phyloP scores from a whole-genome alignment of 169 alveolate genomes.

The Cryptosporidium sp. region DNA sequence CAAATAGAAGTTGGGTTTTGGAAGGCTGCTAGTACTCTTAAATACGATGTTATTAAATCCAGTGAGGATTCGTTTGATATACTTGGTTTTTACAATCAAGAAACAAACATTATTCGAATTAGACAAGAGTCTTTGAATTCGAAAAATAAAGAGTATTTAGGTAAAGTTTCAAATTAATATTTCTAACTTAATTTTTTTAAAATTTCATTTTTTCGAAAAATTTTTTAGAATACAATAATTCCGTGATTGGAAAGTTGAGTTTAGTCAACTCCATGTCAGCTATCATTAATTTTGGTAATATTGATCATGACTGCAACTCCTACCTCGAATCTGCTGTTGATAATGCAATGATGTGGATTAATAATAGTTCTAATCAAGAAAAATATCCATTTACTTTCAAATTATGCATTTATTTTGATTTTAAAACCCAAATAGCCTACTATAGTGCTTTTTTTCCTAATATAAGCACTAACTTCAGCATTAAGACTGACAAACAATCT shows the following conservation, averaged over 20 bases:
- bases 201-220: neutral
- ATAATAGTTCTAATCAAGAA: neutral
- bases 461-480: neutral
- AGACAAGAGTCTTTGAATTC: slow-evolving; percentile 30
- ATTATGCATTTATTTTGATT: slow-evolving; percentile 29
- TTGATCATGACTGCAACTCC: neutral
- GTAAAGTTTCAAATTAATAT: slow-evolving; percentile 4
- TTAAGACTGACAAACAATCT: neutral
- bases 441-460: slow-evolving; percentile 40
- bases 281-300: neutral
- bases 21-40: slow-evolving; percentile 24
- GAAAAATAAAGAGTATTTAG: slow-evolving; percentile 8
- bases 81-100: slow-evolving; percentile 40
- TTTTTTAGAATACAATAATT: slow-evolving; percentile 15
- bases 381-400: slow-evolving; percentile 42
- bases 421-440: slow-evolving; percentile 30
- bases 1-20: slow-evolving; percentile 59
- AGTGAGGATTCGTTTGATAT: slow-evolving; percentile 23
- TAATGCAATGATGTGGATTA: slow-evolving; percentile 6
- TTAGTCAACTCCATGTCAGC: slow-evolving; percentile 13
- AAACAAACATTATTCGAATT: slow-evolving; percentile 40
- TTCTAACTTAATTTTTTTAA: neutral
- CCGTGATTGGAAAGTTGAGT: slow-evolving; percentile 23
- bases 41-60: slow-evolving; percentile 34
- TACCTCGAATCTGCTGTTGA: neutral